These are phyloP conservation scores for Lentinula sp. DNA, from an alignment of 768 basidiomycete species.

Conservation along the genomic window DNA sequence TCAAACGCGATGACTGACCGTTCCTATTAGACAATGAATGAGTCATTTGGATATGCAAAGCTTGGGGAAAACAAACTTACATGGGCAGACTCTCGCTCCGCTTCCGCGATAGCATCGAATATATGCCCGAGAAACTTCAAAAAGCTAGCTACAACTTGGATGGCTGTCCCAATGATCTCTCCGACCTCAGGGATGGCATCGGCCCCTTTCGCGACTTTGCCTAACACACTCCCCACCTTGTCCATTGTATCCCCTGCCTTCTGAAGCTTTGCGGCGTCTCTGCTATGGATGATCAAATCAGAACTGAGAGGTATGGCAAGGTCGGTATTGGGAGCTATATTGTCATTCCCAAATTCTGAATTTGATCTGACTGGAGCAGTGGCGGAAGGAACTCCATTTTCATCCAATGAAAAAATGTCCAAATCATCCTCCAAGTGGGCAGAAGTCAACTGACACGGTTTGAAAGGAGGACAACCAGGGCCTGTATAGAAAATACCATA, in stretches of 20 bases:
- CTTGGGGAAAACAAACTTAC: not conserved
- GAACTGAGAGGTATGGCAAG: not conserved
- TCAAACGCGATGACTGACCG: not conserved
- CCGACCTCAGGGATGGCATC: not conserved
- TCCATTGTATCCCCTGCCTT: not conserved
- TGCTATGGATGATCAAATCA: not conserved
- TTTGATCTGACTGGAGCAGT: not conserved
- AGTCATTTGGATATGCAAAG: too few species aligned
- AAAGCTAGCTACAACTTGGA: not conserved
- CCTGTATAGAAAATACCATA: not conserved
- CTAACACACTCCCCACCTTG: not conserved
- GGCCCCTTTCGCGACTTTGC: not conserved
- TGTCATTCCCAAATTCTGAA: not conserved
- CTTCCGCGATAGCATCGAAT: not conserved
- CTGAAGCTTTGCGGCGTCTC: not conserved
- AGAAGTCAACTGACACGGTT: not conserved
- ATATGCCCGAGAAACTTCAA: not conserved
- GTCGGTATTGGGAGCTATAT: not conserved
- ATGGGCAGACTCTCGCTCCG: not conserved
- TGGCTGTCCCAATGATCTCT: not conserved
- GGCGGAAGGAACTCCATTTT: not conserved
- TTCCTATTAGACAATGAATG: not conserved
- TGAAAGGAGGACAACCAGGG: not conserved
- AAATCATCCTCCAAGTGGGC: not conserved
- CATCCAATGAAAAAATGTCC: not conserved